These are phyloP conservation scores for Daldinia sp. DNA, from an alignment of 2,329 filamentous ascomycete genomes.

Conservation along the genomic window DNA sequence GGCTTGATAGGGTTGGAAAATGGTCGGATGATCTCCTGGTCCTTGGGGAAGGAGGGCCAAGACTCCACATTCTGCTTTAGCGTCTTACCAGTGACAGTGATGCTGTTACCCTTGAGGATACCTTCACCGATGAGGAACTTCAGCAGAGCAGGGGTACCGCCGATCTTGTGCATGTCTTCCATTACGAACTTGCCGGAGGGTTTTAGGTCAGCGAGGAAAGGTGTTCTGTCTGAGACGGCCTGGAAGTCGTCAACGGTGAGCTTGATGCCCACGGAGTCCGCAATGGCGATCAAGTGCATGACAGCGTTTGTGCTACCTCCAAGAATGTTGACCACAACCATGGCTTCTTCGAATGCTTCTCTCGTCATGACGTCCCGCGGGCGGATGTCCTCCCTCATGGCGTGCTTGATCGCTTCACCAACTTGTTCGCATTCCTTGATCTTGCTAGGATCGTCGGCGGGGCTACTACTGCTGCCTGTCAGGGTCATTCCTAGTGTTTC, in stretches of 20 bases:
- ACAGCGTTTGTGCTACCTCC: slow-evolving; percentile 88
- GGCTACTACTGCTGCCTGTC: slow-evolving; percentile 82
- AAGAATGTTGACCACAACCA: slow-evolving; percentile 83
- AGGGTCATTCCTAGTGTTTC: slow-evolving; percentile 80
- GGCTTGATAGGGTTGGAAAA: slow-evolving; percentile 85
- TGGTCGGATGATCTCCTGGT: slow-evolving; percentile 83
- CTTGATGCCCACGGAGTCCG: slow-evolving; percentile 81
- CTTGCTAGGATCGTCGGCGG: slow-evolving; percentile 77
- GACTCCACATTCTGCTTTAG: slow-evolving; percentile 83
- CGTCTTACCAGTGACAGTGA: slow-evolving; percentile 90
- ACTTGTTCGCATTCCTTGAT: slow-evolving; percentile 75
- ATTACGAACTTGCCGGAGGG: slow-evolving; percentile 89
- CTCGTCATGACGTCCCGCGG: slow-evolving; percentile 82
- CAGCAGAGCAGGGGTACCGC: slow-evolving; percentile 85
- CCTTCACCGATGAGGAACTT: slow-evolving; percentile 87
- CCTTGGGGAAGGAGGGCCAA: slow-evolving; percentile 76
- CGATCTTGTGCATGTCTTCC: slow-evolving; percentile 83
- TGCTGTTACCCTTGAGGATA: slow-evolving; percentile 79
- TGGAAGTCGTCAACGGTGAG: slow-evolving; percentile 90
- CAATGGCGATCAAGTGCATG: slow-evolving; percentile 84
- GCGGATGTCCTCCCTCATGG: slow-evolving; percentile 78
- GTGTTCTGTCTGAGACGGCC: slow-evolving; percentile 77
- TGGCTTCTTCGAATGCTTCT: slow-evolving; percentile 84
- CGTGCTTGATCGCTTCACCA: slow-evolving; percentile 76
- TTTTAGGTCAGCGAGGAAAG: slow-evolving; percentile 84